Evolutionary conservation across 2,329 filamentous ascomycete species (phyloP), one percentile per base, ranked within the genome.

Genomic region (Emergomyces pasteurianus): DNA sequence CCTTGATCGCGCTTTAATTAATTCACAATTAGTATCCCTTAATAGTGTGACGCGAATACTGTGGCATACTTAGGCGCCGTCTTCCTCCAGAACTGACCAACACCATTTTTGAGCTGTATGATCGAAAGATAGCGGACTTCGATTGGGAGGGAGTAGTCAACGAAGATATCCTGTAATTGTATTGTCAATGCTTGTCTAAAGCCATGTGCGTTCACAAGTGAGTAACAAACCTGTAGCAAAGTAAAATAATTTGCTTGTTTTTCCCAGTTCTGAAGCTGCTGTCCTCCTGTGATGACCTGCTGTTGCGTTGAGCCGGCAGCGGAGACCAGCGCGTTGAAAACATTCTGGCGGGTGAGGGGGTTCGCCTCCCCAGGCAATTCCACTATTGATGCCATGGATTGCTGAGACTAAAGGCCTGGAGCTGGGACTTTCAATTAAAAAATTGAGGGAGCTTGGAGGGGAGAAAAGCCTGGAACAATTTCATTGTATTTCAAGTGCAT

Each of bases 71-170:
- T 85, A 61, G 88, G 83, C 57, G 89, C 85, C 40, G 88, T 89
- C 71, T 81, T 90, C 70, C 94, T 83, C 94, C 94, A 99, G 74
- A 91, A 90, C 71, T 88, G 91, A 72, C 97, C 92, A 74, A 97
- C 92, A 60, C 92, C 94, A 73, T 97, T 96, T 73, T 97, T 97
- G 59, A 99, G 81, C 71, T 96, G 89, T 66, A 97, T 96, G 61
- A 97, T 85, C 60, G 92, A 89, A 12, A 96, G 85, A 69, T 95
- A 91, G 63, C 94, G 88, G 59, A 92, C 83, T 68, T 95, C 86
- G 61, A 84, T 76, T 1, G 90, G 88, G 1, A 95, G 78, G 1
- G 85, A 84, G 63, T 85, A 85, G 76, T 96, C 89, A 64, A 96
- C 81, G 72, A 92, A 96, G 42, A 90, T 83, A 67, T 86, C 82